These are phyloP conservation scores for Talaromyces wortmannii DNA, from an alignment of 495 filamentous ascomycete species.

Conservation along the genomic window DNA sequence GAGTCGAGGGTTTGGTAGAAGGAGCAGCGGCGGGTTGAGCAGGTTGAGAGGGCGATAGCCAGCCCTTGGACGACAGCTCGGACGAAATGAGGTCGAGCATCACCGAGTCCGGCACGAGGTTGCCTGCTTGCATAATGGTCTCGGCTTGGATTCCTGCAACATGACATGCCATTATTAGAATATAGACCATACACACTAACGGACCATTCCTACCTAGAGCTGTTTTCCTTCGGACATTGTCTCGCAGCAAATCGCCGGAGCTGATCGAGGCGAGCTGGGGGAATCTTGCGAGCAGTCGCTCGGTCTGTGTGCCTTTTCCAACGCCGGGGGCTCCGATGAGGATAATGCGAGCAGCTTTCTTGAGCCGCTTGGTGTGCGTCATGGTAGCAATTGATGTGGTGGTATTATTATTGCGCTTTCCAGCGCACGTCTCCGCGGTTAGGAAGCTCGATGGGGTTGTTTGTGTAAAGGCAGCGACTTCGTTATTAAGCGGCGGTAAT, in stretches of 20 bases:
- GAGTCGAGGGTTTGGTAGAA: constrained; percentile 12
- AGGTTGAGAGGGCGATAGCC: constrained; percentile 49
- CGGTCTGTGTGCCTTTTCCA: constrained; percentile 93
- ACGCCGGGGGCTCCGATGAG: constrained; percentile 88
- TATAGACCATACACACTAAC: too few relatives aligned
- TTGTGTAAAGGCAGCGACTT: too few relatives aligned
- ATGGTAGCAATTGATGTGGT: too few relatives aligned
- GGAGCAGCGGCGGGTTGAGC: constrained; percentile 20
- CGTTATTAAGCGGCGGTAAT: too few relatives aligned
- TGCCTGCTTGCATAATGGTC: constrained; percentile 73
- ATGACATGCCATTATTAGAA: neutral
- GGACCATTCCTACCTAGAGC: constrained; percentile 59
- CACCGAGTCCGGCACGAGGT: constrained; percentile 78
- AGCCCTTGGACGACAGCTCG: constrained; percentile 76
- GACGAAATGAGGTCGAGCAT: constrained; percentile 88
- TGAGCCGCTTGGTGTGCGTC: constrained; percentile 42
- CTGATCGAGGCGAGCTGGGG: constrained; percentile 87
- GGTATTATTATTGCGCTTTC: too few relatives aligned
- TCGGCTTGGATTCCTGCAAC: constrained; percentile 78
- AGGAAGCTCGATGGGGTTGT: too few relatives aligned
- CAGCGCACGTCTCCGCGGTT: too few relatives aligned
- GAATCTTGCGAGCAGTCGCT: constrained; percentile 77
- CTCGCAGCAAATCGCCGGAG: constrained; percentile 84
- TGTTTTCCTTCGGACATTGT: constrained; percentile 85
- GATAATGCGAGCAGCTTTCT: constrained; percentile 84